Evolutionary conservation across 2,329 filamentous ascomycete genomes (phyloP).

Genomic region (Pseudogymnoascus sp.): DNA sequence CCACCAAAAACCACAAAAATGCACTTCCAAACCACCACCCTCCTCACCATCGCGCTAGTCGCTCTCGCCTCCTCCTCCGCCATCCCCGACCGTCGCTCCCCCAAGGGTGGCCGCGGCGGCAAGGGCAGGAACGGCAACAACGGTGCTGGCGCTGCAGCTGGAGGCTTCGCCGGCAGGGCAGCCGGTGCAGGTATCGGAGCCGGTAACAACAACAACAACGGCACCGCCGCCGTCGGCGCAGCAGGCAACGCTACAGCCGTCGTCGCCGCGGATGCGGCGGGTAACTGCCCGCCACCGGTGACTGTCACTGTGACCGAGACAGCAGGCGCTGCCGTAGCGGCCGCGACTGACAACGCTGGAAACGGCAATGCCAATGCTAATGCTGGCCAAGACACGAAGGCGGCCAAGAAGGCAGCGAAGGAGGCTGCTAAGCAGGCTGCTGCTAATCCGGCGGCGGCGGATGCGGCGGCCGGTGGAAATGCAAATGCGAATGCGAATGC

Average conservation of each 20-base stretch:
- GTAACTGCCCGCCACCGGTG: background rate
- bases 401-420: background rate
- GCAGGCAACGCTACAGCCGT: too few species aligned
- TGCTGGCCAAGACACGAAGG: background rate
- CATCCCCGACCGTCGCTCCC: background rate
- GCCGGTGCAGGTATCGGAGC: background rate
- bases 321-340: background rate
- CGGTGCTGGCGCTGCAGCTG: background rate
- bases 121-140: background rate
- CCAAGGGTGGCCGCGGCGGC: background rate
- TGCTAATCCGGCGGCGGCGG: background rate
- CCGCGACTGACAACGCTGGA: background rate
- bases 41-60: background rate
- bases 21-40: background rate
- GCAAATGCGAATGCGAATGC: background rate
- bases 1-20: background rate
- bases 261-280: conserved; percentile 5
- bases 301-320: background rate
- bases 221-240: background rate
- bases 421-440: background rate
- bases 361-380: background rate
- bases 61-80: background rate
- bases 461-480: background rate
- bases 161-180: background rate
- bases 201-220: background rate